phyloP scores from a whole-genome alignment of 2,329 filamentous ascomycete genomes.

The Venturia pyrina region DNA sequence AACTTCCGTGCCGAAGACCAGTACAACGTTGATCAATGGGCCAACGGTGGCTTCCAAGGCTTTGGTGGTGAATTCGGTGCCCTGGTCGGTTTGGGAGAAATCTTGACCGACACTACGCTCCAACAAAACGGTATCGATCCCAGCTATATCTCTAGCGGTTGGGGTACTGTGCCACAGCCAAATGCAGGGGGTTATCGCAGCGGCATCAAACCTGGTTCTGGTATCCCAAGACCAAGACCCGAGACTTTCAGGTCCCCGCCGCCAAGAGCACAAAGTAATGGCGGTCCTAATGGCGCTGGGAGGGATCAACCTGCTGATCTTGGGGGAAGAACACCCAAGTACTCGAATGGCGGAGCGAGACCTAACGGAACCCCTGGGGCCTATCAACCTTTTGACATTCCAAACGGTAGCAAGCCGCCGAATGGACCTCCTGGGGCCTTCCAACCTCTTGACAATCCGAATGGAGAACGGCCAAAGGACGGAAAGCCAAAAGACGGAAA shows the following conservation, averaged over 20 bases:
- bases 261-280: not conserved
- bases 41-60: constrained; percentile 9
- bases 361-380: too few species aligned
- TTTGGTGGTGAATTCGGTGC: not conserved
- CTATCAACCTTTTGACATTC: not conserved
- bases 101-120: not conserved
- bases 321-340: not conserved
- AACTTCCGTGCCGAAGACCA: constrained; percentile 8
- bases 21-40: constrained; percentile 8
- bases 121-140: constrained; percentile 8
- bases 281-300: not conserved
- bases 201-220: not conserved
- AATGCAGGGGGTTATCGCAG: not conserved
- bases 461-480: not conserved
- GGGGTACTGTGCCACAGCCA: not conserved
- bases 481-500: not conserved
- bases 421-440: not conserved
- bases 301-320: not conserved
- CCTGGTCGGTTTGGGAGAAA: not conserved
- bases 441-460: not conserved
- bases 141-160: not conserved
- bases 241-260: not conserved
- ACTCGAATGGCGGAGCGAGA: not conserved
- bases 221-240: not conserved
- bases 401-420: not conserved